Base-by-base conservation (phyloP, 2,329 filamentous ascomycete genomes). In the Monilinia vaccinii-corymbosi region DNA sequence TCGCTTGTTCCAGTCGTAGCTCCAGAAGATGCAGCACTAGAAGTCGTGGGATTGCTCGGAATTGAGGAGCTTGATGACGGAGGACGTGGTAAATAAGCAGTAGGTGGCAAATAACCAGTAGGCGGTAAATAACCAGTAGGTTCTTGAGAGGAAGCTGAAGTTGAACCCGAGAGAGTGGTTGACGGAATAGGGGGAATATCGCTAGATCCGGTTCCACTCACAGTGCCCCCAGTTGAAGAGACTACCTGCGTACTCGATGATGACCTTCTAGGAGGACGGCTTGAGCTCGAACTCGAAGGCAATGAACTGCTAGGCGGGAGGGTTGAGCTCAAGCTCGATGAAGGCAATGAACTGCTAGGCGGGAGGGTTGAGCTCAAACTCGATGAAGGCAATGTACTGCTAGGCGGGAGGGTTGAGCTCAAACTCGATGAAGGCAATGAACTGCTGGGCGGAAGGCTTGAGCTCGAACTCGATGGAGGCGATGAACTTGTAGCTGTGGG, bases 1-100 rank as follows among this genome's bases (percentile, higher is more conserved):
- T 63, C 60, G 11, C 60, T 32, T 11, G 44, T 53, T 28, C 60
- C 62, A 28, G 62, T 63, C 36, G 60, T 50, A 25, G 38, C 61
- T 36, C 21, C 53, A 56, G 53, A 47, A 36, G 40, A 46, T 49
- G 34, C 55, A 50, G 23, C 23, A 42, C 28, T 31, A 4, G 55
- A 40, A 25, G 34, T 49, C 42, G 28, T 18, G 11, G 18, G 16
- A 4, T n/a, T n/a, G 31, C 47, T 58, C 11, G 18, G 42, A 25
- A 14, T 14, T 31, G 46, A 45, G 9, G 45, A 38, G 45, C 36
- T 40, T 21, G 32, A 34, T 34, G 11, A 13, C 11, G 46, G 32
- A 32, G 25, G 18, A 34, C 52, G 46, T 56, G 32, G 23, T 32
- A 6, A 49, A 16, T 23, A 2, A 32, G 34, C n/a, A n/a, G n/a